Evolutionary conservation across 768 basidiomycete species (phyloP), one percentile per base, ranked within the genome.

Genomic region (Mycena maculata): DNA sequence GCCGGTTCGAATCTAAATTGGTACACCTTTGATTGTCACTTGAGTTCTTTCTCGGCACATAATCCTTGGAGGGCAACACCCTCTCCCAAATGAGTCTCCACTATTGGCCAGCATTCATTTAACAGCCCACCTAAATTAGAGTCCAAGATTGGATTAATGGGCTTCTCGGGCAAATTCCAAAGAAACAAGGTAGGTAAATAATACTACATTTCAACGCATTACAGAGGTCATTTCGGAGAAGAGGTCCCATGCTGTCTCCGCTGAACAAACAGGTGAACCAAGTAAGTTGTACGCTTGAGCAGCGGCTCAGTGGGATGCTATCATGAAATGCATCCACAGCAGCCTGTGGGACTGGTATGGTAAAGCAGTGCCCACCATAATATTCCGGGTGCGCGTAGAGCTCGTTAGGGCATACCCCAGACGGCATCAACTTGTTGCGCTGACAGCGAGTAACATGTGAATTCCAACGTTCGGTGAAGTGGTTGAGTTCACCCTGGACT

Each of bases 391-490:
- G 57, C 11, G 57, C 44, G n/a, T 58, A 58, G 30, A 58, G 57
- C 22, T 58, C 57, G 11, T 58, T 38, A 22, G 76, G 74, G 20
- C 74, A 74, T 2, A 41, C 49, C 7, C 76, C 76, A 8, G 73
- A 75, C 59, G 76, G 74, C 44, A 76, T 75, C 2, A 70, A 38
- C 59, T 78, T 78, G 5, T 71, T 52, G 5, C 23, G 2, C 48
- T 77, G 73, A 1, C 25, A 13, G 1, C 72, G 63, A 41, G 77
- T 73, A 28, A 42, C 49, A 56, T 78, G 76, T 39, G 71, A 71
- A 49, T 75, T 78, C 75, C 75, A 77, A 45, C 72, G 74, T 60
- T 75, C 63, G 0, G 58, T 63, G 60, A 76, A 78, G 13, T 66
- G n/a, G 42, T 78, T 61, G 6, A 78, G 65, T 25, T 67, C 64